Evolutionary conservation across 2,329 filamentous ascomycete genomes (phyloP).

Genomic region (Apiospora malaysiana): DNA sequence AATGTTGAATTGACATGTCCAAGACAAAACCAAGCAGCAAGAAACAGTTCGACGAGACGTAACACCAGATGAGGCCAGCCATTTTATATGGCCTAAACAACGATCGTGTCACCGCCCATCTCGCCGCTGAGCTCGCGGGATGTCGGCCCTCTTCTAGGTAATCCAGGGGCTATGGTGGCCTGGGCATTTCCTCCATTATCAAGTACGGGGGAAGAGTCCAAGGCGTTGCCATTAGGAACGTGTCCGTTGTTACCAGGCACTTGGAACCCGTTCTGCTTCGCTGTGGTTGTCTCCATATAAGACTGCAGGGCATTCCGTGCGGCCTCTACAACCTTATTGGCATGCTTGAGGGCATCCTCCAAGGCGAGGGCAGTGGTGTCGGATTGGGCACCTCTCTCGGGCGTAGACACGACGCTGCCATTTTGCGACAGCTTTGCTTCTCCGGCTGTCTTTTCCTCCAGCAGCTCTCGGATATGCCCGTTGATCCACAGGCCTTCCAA

Average conservation of each 20-base stretch:
- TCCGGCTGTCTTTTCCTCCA: constrained; percentile 47
- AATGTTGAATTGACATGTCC: constrained; percentile 1
- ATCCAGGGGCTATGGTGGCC: constrained; percentile 10
- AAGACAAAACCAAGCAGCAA: not conserved
- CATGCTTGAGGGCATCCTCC: constrained; percentile 49
- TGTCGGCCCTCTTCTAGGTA: constrained; percentile 51
- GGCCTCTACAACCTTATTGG: constrained; percentile 54
- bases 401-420: constrained; percentile 22
- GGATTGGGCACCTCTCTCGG: constrained; percentile 23
- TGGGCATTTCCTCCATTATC: constrained; percentile 25
- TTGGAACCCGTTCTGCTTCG: constrained; percentile 19
- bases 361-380: constrained; percentile 52
- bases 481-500: constrained; percentile 67
- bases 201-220: constrained; percentile 18
- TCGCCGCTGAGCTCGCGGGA: constrained; percentile 64
- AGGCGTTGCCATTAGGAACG: not conserved
- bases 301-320: constrained; percentile 50
- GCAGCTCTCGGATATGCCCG: constrained; percentile 62
- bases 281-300: constrained; percentile 38
- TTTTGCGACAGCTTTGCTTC: constrained; percentile 31
- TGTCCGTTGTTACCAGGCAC: not conserved
- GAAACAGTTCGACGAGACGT: not conserved
- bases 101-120: constrained; percentile 66
- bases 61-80: not conserved
- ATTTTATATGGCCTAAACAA: constrained; percentile 17